phyloP scores from a whole-genome alignment of 1,284 basidiomycete species.

The Malassezia globosa region DNA sequence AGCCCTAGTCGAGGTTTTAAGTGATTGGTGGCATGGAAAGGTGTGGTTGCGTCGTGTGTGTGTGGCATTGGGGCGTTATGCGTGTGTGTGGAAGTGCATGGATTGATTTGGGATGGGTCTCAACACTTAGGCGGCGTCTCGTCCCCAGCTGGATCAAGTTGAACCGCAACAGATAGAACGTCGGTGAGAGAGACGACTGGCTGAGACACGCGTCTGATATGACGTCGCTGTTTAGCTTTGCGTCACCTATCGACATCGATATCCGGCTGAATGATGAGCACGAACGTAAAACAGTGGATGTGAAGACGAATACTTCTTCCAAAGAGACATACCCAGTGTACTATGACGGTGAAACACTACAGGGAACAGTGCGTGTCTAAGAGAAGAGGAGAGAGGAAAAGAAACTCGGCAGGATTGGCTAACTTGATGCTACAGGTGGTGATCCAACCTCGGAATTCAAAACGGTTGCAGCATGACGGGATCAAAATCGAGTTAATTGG shows the following conservation, averaged over 20 bases:
- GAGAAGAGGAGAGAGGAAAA: background rate
- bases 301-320: slow-evolving; percentile 61
- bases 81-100: too few species aligned
- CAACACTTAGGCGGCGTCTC: too few species aligned
- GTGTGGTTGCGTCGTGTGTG: too few species aligned
- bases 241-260: slow-evolving; percentile 80
- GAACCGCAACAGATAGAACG: too few species aligned
- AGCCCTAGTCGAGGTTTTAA: too few species aligned
- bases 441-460: slow-evolving; percentile 82
- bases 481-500: slow-evolving; percentile 97
- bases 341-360: slow-evolving; percentile 82
- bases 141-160: too few species aligned
- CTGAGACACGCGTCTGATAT: too few species aligned
- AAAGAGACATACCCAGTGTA: slow-evolving; percentile 77
- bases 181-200: background rate
- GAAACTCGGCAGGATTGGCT: background rate
- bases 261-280: slow-evolving; percentile 73
- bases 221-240: slow-evolving; percentile 78
- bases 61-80: too few species aligned
- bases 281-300: slow-evolving; percentile 61
- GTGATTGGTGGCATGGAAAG: too few species aligned
- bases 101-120: too few species aligned
- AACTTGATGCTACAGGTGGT: slow-evolving; percentile 55
- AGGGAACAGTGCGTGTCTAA: slow-evolving; percentile 61
- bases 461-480: slow-evolving; percentile 87